These are phyloP conservation scores for Didymosphaeria variabile DNA, from an alignment of 2,329 filamentous ascomycete species.

Conservation along the genomic window DNA sequence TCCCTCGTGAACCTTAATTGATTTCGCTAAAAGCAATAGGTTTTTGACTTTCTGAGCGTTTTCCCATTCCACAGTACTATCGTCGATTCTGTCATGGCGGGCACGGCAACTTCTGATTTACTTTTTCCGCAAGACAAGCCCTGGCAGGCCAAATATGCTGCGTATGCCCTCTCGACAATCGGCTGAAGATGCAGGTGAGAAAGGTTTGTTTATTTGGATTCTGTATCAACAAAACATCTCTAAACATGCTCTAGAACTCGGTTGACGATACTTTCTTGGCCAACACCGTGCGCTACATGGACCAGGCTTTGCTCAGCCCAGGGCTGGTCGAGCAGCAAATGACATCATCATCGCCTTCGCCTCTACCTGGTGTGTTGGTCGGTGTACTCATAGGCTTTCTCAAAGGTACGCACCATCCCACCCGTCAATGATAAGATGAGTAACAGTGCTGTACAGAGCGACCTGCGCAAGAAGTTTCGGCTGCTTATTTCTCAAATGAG, in stretches of 20 bases:
- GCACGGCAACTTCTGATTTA: conserved; percentile 28
- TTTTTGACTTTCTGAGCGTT: conserved; percentile 46
- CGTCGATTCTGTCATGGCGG: conserved; percentile 36
- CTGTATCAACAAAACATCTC: conserved; percentile 3
- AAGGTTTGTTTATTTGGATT: conserved; percentile 29
- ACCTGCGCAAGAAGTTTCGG: conserved; percentile 40
- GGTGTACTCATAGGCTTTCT: conserved; percentile 44
- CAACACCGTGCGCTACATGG: conserved; percentile 42
- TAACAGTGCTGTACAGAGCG: conserved; percentile 44
- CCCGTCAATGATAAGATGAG: conserved; percentile 18
- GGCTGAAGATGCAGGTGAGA: conserved; percentile 43
- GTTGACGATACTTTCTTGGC: conserved; percentile 44
- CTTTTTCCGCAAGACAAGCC: conserved; percentile 48
- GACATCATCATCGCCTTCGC: conserved; percentile 30
- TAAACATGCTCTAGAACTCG: conserved; percentile 33
- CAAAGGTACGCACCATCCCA: conserved; percentile 36
- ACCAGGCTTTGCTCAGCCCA: conserved; percentile 40
- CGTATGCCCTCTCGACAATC: conserved; percentile 41
- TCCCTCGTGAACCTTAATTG: not conserved
- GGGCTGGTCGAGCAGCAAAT: conserved; percentile 34
- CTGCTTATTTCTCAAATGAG: conserved; percentile 45
- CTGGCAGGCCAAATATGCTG: conserved; percentile 48
- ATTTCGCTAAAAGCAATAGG: conserved; percentile 30
- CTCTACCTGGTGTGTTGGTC: conserved; percentile 41
- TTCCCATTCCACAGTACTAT: conserved; percentile 44